Evolutionary conservation across 106 monocot species (phyloP), one percentile per base, ranked within the genome.

Genomic region (Triglochin maritima): DNA sequence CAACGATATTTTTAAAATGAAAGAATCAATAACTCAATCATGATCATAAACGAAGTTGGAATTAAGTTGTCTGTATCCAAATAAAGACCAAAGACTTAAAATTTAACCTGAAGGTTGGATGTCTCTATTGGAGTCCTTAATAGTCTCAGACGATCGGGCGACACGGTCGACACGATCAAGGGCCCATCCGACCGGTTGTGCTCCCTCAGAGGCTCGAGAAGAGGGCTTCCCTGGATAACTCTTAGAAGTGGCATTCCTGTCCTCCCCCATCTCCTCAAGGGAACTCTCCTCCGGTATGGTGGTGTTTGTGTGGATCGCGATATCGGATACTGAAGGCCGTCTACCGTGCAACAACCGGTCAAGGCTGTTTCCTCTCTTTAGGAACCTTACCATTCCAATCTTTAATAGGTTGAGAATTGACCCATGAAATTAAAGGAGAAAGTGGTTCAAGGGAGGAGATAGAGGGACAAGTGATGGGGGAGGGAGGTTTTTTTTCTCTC

Each of bases 31-130:
- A 53, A 53, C 52, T 53, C 12, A 53, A 53, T 53, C 12, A 53
- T 9, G 53, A 53, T 53, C 53, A 3, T 6, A n/a, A 82, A 66
- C 74, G 82, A 82, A 5, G 82, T 13, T 11, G 57, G 12, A 57
- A 14, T 57, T 17, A 57, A 57, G 5, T 57, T 57, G 4, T 56
- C 4, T n/a, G 4, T 56, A 57, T 57, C 7, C 12, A 57, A 57
- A 13, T 4, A 57, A 57, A 17, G 6, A 57, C 17, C 0, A 57
- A 57, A 11, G 5, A 13, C 5, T 14, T 57, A 9, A 57, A 14
- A 5, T 57, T 57, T 57, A 57, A 57, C 29, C 29, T 14, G 57
- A 57, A 15, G 2, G 15, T 0, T 6, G 5, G 13, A 57, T 15
- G 12, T 57, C 57, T 8, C 52, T 12, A 57, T 17, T 12, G 12